Evolutionary conservation across 305 asterid genomes (phyloP), one percentile per base, ranked within the genome.

Genomic region (Fraxinus ornus): DNA sequence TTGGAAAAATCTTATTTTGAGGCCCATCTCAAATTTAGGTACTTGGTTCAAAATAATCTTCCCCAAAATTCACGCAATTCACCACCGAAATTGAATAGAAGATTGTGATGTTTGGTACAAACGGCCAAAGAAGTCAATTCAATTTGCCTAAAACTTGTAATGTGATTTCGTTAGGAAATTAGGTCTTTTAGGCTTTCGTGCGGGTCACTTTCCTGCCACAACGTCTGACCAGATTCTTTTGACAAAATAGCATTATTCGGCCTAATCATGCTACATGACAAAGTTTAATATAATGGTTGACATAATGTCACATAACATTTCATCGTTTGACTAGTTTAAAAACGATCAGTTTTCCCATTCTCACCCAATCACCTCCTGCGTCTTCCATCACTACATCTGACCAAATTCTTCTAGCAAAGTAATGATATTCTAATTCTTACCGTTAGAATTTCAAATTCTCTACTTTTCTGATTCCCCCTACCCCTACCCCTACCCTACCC

Each of bases 401-500:
- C 10, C 44, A 37, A 37, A 37, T 37, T 37, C 44, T 37, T 37
- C 44, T 37, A 37, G 3, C 44, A 37, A 37, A 37, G 44, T 8
- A 37, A 8, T 12, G 7, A 7, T 39, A 1, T 39, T 39, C 13
- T 39, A 39, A 39, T 39, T 2, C 3, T 39, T 44, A 13, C 28
- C 28, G n/a, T 66, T 79, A 6, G 4, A 77, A 77, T 82, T 82
- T 62, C 64, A 24, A 76, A 60, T n/a, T 9, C 74, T 5, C 70
- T 8, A 4, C 22, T 7, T n/a, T 21, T 78, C 17, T 17, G 70
- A 77, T 2, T 80, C 30, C 41, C 19, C 3, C 33, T 1, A 30
- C 4, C 33, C 33, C 33, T 2, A 26, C 2, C 30, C 30, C 39
- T 57, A 9, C 35, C 35, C 74, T 3, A 26, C 66, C 73, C 64